Evolutionary conservation across 495 filamentous ascomycete species (phyloP).

Genomic region (Emericellopsis terricola): DNA sequence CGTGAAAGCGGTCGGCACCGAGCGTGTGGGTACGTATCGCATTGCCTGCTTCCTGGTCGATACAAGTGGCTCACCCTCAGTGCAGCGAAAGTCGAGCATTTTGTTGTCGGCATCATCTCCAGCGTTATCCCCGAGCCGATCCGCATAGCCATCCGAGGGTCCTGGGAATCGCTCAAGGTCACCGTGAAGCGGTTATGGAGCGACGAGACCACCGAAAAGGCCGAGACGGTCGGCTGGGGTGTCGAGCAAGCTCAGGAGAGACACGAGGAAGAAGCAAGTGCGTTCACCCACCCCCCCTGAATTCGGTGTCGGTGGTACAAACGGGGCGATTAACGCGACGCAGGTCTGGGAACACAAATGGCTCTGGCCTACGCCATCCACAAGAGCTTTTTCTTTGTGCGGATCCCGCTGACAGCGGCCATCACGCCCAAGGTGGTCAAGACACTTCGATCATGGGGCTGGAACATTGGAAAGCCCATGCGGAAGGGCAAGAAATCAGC

Average conservation of each 20-base stretch:
- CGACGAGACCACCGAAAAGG: slow-evolving; percentile 12
- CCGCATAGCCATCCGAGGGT: slow-evolving; percentile 22
- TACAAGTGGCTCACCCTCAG: too few relatives aligned
- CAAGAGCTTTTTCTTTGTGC: slow-evolving; percentile 92
- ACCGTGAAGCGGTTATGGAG: slow-evolving; percentile 11
- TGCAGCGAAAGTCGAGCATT: slow-evolving; percentile 30
- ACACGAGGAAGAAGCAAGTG: slow-evolving; percentile 34
- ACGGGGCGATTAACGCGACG: too few relatives aligned
- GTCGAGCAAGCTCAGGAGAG: slow-evolving; percentile 31
- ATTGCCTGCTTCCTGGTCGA: neutral
- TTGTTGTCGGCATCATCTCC: slow-evolving; percentile 25
- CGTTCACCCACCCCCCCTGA: slow-evolving; percentile 8
- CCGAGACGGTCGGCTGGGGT: slow-evolving; percentile 28
- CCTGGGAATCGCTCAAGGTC: slow-evolving; percentile 17
- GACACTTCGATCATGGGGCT: slow-evolving; percentile 65
- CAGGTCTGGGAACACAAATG: slow-evolving; percentile 54
- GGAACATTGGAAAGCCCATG: slow-evolving; percentile 34
- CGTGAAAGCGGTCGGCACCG: slow-evolving; percentile 65
- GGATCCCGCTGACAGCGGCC: slow-evolving; percentile 77
- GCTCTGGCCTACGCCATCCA: slow-evolving; percentile 93
- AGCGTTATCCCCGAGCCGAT: slow-evolving; percentile 32
- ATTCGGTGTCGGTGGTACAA: too few relatives aligned
- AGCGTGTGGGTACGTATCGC: slow-evolving; percentile 47
- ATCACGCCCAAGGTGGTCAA: slow-evolving; percentile 86
- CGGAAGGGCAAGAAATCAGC: too few relatives aligned